A percentile compares a stretch with the other conserved stretches of the same genome.
These are phyloP conservation scores for Russula sp. DNA, from an alignment of 768 basidiomycete species.

Conservation along the genomic window DNA sequence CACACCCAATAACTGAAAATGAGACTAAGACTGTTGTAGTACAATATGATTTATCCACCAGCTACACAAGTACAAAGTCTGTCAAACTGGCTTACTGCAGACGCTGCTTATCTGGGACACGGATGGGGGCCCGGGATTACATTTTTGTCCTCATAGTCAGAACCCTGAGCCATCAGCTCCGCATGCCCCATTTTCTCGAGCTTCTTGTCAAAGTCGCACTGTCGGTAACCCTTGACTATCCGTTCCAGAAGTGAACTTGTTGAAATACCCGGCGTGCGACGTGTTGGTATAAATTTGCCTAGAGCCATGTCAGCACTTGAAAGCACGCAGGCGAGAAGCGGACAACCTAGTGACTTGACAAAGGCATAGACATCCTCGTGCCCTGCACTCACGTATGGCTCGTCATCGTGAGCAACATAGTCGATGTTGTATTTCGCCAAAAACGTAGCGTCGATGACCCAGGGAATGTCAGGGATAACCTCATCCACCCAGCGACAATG, in stretches of 20 bases:
- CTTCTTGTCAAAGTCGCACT: constrained; percentile 84
- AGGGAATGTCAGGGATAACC: constrained; percentile 86
- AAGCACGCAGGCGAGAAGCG: not conserved
- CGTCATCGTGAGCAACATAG: constrained; percentile 96
- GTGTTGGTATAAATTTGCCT: constrained; percentile 95
- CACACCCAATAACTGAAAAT: too few relatives aligned
- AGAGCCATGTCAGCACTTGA: constrained; percentile 1
- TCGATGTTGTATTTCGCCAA: constrained; percentile 85
- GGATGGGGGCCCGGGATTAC: not conserved
- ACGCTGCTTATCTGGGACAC: constrained; percentile 1
- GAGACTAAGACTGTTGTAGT: too few relatives aligned
- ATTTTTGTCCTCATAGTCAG: constrained; percentile 36
- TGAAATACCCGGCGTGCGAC: constrained; percentile 90
- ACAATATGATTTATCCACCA: constrained; percentile 2
- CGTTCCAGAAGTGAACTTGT: constrained; percentile 92
- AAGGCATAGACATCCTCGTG: constrained; percentile 83
- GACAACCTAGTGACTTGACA: constrained; percentile 74
- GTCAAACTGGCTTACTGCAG: constrained; percentile 11
- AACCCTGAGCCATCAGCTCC: constrained; percentile 62
- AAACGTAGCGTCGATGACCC: constrained; percentile 82
- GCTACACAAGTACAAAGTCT: not conserved
- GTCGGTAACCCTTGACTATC: constrained; percentile 84
- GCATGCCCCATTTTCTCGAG: constrained; percentile 81
- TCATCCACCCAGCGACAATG: constrained; percentile 98
- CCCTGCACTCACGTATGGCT: constrained; percentile 76